Conservation (phyloP, 2,329 filamentous ascomycete species). For the Colletotrichum sp. region DNA sequence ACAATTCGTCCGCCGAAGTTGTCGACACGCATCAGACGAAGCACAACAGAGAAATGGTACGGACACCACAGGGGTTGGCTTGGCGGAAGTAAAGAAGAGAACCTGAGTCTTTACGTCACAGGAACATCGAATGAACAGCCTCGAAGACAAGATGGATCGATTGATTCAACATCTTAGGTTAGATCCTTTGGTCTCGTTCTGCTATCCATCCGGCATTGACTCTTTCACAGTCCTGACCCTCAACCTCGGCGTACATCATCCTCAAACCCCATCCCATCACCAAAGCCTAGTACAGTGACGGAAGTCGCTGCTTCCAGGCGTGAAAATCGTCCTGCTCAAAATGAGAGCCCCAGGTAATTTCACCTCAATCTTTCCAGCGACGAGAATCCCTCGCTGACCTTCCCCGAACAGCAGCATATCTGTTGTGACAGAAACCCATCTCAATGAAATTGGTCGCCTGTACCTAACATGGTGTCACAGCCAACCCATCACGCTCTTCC, state of each 20-base stretch:
- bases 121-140: neutral
- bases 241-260: neutral
- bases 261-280: neutral
- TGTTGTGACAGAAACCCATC: neutral
- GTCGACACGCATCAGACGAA: neutral
- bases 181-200: too few relatives aligned
- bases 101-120: accelerated
- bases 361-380: accelerated
- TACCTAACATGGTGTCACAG: constrained; percentile 55
- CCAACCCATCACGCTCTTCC: constrained; percentile 55
- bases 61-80: neutral
- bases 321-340: accelerated
- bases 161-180: neutral
- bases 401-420: neutral
- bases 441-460: neutral
- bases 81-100: accelerated
- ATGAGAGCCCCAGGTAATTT: neutral
- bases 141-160: constrained; percentile 5
- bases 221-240: neutral
- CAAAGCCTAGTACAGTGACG: neutral
- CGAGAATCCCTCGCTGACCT: neutral
- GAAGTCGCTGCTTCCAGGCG: neutral
- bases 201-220: neutral
- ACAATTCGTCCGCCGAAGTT: neutral
- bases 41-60: neutral